Evolutionary conservation across 2,329 filamentous ascomycete species (phyloP), one percentile per base, ranked within the genome.

Genomic region (Leptographium lundbergii): DNA sequence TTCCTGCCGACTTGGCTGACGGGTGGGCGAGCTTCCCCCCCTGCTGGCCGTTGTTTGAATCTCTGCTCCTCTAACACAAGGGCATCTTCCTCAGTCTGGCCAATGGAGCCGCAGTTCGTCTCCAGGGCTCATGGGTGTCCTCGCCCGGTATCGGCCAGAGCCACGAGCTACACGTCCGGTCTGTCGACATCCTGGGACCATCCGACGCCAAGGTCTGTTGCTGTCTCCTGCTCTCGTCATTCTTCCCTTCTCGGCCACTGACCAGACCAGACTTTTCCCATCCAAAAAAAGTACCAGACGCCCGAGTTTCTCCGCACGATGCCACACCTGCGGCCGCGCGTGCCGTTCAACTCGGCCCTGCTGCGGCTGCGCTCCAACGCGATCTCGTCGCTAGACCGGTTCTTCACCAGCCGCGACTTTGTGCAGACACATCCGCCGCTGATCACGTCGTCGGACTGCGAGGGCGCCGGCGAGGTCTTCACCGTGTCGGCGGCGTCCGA

Each of bases 201-300:
- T 88, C 91, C 57, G 86, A 96, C 74, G 80, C 90, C 65, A 82
- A 86, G 72, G 90, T 94, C 77, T 71, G 83, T 73, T 67, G 62
- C 36, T 34, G 56, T 61, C 27, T 27, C 32, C 11, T n/a, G 11
- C 2, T 54, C 24, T 58, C 45, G n/a, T n/a, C n/a, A n/a, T n/a
- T 51, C 19, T 3, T 36, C 32, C 36, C 34, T 25, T 9, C 11
- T 11, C 10, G 14, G 6, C 10, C 11, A 6, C 19, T 57, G 4
- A 22, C 32, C 2, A 24, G 39, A 32, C 52, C 59, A 97, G 88
- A 88, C 86, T 63, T 95, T 89, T 69, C 94, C 94, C 3, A 83
- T 99, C 27, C 94, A 99, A 73, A 96, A 96, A 73, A 97, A 97
- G 73, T 96, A 94, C 66, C 91, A 96, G 66, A 89, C 86, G 6